Conservation (phyloP, 352 stramenopile genomes). For the Pythium utonaiense region DNA sequence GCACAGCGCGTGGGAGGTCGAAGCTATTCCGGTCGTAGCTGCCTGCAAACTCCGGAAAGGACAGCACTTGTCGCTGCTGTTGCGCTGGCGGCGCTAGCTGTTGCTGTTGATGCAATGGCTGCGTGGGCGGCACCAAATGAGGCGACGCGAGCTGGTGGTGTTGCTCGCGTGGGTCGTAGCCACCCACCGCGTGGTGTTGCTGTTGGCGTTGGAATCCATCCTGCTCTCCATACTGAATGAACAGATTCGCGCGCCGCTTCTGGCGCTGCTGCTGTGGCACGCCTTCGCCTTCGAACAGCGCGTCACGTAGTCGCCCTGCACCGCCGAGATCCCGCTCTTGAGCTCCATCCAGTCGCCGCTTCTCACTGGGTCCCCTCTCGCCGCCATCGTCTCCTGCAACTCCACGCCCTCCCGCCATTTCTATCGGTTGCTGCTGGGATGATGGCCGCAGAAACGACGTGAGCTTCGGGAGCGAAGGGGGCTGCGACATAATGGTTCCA, state of each 20-base stretch:
- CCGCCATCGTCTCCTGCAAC: neutral
- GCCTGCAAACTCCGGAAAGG: neutral
- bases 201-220: neutral
- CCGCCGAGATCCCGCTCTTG: no score
- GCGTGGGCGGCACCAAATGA: neutral
- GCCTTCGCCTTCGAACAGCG: conserved; percentile 3
- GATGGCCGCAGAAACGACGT: conserved; percentile 25
- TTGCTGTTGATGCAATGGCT: neutral
- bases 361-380: neutral
- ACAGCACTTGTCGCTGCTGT: neutral
- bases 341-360: conserved; percentile 9
- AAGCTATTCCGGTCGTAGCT: conserved; percentile 1
- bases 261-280: conserved; percentile 3
- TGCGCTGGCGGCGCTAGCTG: neutral
- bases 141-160: neutral
- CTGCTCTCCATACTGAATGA: conserved; percentile 18
- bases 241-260: conserved; percentile 19
- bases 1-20: neutral
- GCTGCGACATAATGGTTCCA: conserved; percentile 18
- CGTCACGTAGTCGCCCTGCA: neutral
- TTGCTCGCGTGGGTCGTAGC: neutral
- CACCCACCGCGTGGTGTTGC: neutral
- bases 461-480: conserved; percentile 25
- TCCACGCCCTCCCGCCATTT: neutral
- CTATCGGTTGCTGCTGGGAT: conserved; percentile 4